phyloP scores from a whole-genome alignment of 768 basidiomycete genomes.

The Podaxis sp. region DNA sequence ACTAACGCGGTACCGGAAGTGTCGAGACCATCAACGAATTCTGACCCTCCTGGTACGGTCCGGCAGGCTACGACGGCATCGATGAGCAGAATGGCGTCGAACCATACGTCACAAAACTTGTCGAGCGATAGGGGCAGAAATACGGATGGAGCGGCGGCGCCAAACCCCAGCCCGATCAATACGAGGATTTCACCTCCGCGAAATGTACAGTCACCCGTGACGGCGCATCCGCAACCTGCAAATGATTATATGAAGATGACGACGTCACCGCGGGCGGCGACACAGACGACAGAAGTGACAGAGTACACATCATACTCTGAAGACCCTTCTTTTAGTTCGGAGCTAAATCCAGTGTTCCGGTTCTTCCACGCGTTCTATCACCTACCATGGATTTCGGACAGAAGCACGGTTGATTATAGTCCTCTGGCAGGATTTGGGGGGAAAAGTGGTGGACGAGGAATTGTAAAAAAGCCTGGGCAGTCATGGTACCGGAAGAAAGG shows the following conservation, averaged over 20 bases:
- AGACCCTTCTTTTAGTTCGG: slow-evolving; percentile 8
- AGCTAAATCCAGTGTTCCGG: slow-evolving; percentile 12
- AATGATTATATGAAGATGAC: slow-evolving; percentile 12
- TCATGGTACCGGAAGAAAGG: slow-evolving; percentile 11
- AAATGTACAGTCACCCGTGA: neutral
- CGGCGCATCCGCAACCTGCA: slow-evolving; percentile 4
- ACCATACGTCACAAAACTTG: neutral
- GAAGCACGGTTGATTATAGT: slow-evolving; percentile 13
- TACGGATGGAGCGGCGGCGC: neutral
- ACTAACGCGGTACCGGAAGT: neutral
- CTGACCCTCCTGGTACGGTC: neutral
- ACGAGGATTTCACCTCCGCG: neutral
- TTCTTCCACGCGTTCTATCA: slow-evolving; percentile 11
- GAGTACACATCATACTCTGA: slow-evolving; percentile 1
- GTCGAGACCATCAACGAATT: neutral
- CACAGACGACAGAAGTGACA: slow-evolving; percentile 3
- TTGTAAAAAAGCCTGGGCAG: slow-evolving; percentile 2
- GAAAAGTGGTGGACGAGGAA: slow-evolving; percentile 6
- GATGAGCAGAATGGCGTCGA: neutral
- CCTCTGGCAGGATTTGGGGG: slow-evolving; percentile 10
- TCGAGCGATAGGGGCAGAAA: neutral
- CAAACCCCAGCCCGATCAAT: neutral
- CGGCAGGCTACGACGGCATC: neutral
- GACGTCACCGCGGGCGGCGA: neutral
- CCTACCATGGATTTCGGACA: slow-evolving; percentile 10